phyloP scores from a whole-genome alignment of 169 alveolate genomes.

The Sarcocystis neurona region DNA sequence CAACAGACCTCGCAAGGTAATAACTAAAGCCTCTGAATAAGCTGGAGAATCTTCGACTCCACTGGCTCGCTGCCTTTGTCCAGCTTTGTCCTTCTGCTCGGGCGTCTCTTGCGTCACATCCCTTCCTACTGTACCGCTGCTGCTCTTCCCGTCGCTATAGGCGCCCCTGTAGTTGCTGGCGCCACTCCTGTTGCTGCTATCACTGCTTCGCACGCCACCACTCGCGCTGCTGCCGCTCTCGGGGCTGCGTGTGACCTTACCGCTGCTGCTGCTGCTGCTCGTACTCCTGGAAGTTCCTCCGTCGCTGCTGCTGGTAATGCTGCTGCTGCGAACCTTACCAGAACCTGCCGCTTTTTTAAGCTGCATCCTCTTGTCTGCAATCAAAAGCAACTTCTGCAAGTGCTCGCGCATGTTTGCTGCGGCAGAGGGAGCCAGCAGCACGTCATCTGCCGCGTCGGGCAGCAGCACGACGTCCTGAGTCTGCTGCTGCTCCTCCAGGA shows the following conservation, averaged over 20 bases:
- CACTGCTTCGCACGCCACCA: background rate
- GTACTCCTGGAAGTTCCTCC: too few relatives aligned
- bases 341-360: too few relatives aligned
- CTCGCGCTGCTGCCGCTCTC: slow-evolving; percentile 21
- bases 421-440: background rate
- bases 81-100: too few relatives aligned
- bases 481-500: background rate
- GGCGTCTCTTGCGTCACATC: too few relatives aligned
- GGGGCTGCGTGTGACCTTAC: background rate
- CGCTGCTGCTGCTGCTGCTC: slow-evolving; percentile 20
- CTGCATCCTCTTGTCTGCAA: too few relatives aligned
- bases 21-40: too few relatives aligned
- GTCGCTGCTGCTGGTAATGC: too few relatives aligned
- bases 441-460: slow-evolving; percentile 58
- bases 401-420: background rate
- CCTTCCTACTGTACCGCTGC: too few relatives aligned
- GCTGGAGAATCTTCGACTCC: too few relatives aligned
- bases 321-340: too few relatives aligned
- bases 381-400: background rate
- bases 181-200: background rate
- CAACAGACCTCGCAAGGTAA: too few relatives aligned
- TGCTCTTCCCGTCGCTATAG: background rate
- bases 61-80: too few relatives aligned
- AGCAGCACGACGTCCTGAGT: slow-evolving; percentile 39
- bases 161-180: background rate